Conservation (phyloP, 345 rosid genomes). For the Stellera chamaejasme region DNA sequence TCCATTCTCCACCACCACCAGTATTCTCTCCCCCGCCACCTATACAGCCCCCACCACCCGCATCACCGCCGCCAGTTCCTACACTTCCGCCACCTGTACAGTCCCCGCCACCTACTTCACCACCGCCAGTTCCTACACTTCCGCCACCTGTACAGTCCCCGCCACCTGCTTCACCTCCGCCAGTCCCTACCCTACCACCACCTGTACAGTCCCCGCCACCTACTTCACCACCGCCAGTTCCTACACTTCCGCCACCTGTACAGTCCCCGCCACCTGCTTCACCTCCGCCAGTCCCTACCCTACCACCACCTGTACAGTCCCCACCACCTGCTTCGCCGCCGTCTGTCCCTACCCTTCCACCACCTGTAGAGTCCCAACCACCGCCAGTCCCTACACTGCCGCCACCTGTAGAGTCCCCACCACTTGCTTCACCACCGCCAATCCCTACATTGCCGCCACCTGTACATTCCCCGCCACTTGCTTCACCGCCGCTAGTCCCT, state of each 20-base stretch:
- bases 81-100: slow-evolving; percentile 24
- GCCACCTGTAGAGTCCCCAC: background rate
- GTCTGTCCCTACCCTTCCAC: slow-evolving; percentile 14
- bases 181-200: slow-evolving; percentile 2
- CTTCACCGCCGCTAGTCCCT: slow-evolving; percentile 24
- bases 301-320: slow-evolving; percentile 14
- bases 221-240: slow-evolving; percentile 11
- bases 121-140: slow-evolving; percentile 12
- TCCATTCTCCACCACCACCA: slow-evolving; percentile 19
- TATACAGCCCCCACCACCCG: slow-evolving; percentile 16
- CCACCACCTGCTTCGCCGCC: slow-evolving; percentile 29
- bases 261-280: slow-evolving; percentile 19
- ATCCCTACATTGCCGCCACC: slow-evolving; percentile 22
- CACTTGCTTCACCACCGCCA: slow-evolving; percentile 11
- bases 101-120: slow-evolving; percentile 22
- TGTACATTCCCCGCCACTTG: background rate
- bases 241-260: slow-evolving; percentile 12
- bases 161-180: slow-evolving; percentile 10
- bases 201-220: background rate
- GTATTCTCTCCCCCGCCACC: slow-evolving; percentile 20
- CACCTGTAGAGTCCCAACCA: background rate
- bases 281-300: slow-evolving; percentile 3
- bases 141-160: slow-evolving; percentile 16
- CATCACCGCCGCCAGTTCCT: slow-evolving; percentile 14
- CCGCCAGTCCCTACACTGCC: slow-evolving; percentile 11